Evolutionary conservation across 805 yeast genomes (phyloP).

Genomic region (Phaffomyces opuntiae): DNA sequence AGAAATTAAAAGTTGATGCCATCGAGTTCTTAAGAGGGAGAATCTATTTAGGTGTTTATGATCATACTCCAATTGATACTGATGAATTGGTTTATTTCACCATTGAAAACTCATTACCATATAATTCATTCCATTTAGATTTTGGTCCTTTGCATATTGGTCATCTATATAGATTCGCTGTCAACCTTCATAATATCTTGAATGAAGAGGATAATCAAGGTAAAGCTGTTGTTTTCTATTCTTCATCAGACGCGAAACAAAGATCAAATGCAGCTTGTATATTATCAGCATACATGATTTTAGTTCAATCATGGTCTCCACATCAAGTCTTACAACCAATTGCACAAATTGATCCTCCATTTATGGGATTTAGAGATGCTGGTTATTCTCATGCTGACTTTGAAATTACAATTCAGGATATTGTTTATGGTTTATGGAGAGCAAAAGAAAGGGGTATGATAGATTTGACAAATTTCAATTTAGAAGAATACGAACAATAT

Average conservation of each 20-base stretch:
- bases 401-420: constrained; percentile 87
- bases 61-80: constrained; percentile 70
- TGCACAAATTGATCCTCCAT: constrained; percentile 86
- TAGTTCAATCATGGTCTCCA: constrained; percentile 97
- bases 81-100: constrained; percentile 77
- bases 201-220: constrained; percentile 79
- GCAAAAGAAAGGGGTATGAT: constrained; percentile 90
- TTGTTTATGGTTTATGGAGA: constrained; percentile 95
- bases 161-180: constrained; percentile 90
- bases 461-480: constrained; percentile 77
- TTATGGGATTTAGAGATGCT: constrained; percentile 94
- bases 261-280: constrained; percentile 94
- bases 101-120: constrained; percentile 85
- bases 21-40: constrained; percentile 38
- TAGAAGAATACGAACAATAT: constrained; percentile 90
- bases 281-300: constrained; percentile 87
- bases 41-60: constrained; percentile 87
- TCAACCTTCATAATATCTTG: constrained; percentile 82
- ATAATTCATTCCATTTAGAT: constrained; percentile 92
- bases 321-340: constrained; percentile 95
- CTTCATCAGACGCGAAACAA: constrained; percentile 71
- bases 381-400: constrained; percentile 96
- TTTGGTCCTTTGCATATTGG: constrained; percentile 96
- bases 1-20: constrained; percentile 49
- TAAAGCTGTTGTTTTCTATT: constrained; percentile 86